Percentiles rank a stretch among this genome's conserved stretches.
Evolutionary conservation across 2,329 filamentous ascomycete genomes (phyloP).

Genomic region (Ceratocystis cacaofunesta): DNA sequence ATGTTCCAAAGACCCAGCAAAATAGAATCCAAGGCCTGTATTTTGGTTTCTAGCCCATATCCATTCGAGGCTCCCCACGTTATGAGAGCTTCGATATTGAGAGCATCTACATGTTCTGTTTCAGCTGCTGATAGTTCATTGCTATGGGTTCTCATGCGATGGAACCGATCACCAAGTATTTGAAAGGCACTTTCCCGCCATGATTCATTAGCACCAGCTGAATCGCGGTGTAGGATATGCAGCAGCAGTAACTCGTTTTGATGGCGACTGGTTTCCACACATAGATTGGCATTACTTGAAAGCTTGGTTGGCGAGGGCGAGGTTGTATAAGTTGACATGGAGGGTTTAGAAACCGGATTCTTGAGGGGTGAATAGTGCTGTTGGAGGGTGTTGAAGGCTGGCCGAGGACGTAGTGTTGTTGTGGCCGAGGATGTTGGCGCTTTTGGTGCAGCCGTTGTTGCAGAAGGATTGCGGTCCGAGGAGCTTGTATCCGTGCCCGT

Average conservation of each 20-base stretch:
- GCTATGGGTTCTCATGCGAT: slow-evolving; percentile 25
- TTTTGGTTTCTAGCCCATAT: slow-evolving; percentile 36
- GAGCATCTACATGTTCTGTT: slow-evolving; percentile 31
- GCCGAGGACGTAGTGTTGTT: slow-evolving; percentile 29
- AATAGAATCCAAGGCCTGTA: slow-evolving; percentile 43
- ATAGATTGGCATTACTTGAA: slow-evolving; percentile 43
- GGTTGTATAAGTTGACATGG: slow-evolving; percentile 42
- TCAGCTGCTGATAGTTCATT: slow-evolving; percentile 27
- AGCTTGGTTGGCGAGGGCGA: slow-evolving; percentile 47
- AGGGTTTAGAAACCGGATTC: slow-evolving; percentile 41
- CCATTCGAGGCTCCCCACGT: slow-evolving; percentile 30
- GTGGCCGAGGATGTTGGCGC: slow-evolving; percentile 15
- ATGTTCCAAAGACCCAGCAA: slow-evolving; percentile 43
- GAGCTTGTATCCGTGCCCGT: background rate
- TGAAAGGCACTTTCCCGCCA: slow-evolving; percentile 43
- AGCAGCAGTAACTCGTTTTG: slow-evolving; percentile 53
- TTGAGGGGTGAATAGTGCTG: slow-evolving; percentile 55
- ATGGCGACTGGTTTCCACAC: slow-evolving; percentile 41
- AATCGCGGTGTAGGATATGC: slow-evolving; percentile 46
- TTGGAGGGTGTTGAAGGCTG: slow-evolving; percentile 47
- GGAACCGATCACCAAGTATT: slow-evolving; percentile 34
- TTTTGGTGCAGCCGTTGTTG: background rate
- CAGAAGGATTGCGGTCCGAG: background rate
- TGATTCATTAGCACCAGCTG: slow-evolving; percentile 28
- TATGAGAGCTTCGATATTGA: slow-evolving; percentile 38